phyloP scores from a whole-genome alignment of 2,329 filamentous ascomycete genomes.

The Fusarium albidum region DNA sequence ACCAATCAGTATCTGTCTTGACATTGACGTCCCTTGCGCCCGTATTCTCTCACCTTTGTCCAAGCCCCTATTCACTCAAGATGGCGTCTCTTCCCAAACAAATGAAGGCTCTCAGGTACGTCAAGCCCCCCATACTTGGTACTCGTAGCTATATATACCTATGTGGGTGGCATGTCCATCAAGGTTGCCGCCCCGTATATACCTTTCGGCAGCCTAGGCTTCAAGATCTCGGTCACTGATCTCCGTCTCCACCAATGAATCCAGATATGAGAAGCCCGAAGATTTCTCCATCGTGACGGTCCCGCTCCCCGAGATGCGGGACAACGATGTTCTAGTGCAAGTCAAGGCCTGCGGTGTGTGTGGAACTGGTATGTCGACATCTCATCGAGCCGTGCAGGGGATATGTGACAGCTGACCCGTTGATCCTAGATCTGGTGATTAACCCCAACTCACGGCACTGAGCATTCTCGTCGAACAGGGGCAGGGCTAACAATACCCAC shows the following conservation, averaged over 20 bases:
- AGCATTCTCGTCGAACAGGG: not conserved
- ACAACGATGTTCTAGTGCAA: constrained; percentile 70
- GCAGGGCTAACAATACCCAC: constrained; percentile 12
- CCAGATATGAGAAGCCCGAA: constrained; percentile 68
- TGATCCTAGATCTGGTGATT: constrained; percentile 47
- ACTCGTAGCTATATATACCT: constrained; percentile 19
- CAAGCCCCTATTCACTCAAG: not conserved
- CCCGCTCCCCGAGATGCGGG: constrained; percentile 66
- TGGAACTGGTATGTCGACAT: constrained; percentile 57
- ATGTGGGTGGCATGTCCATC: constrained; percentile 25
- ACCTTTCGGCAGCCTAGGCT: constrained; percentile 2
- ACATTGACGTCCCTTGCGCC: not conserved
- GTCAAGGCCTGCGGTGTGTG: constrained; percentile 74
- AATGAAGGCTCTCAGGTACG: constrained; percentile 70
- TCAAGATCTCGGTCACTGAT: constrained; percentile 14
- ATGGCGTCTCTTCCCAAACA: constrained; percentile 57
- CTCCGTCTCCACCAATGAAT: constrained; percentile 7
- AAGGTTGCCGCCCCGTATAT: constrained; percentile 21
- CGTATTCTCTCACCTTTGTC: not conserved
- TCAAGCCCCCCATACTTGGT: constrained; percentile 7
- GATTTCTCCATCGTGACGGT: constrained; percentile 68
- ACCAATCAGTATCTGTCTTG: not conserved
- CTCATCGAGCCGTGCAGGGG: not conserved
- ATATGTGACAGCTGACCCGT: constrained; percentile 32
- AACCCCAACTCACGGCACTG: not conserved